Evolutionary conservation across 1,284 basidiomycete genomes (phyloP), one percentile per base, ranked within the genome.

Genomic region (Leccinum subspadiceum): DNA sequence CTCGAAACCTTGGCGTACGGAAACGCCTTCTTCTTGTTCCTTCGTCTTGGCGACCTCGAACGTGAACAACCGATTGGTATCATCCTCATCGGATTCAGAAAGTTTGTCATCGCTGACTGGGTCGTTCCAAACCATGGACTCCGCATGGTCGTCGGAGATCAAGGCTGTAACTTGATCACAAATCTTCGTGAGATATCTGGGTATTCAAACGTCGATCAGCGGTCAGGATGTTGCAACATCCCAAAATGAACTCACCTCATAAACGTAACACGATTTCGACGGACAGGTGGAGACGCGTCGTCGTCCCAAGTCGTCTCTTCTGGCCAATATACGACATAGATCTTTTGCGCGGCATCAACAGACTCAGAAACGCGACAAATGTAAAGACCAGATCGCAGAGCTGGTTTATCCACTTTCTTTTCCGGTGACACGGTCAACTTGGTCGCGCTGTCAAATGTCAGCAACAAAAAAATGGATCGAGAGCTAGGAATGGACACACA

Each of bases 271-370:
- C 84, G 74, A 65, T 86, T 87, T 4, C 81, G 75, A 13, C 74
- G 67, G 3, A 83, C 77, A 7, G 81, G 73, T 0, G 80, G 76
- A 3, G 76, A 66, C 0, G 82, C 78, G 54, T 77, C 69, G 63
- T 85, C 82, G 39, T 82, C 72, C 85, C 86, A 87, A 0, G 85
- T 86, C 0, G 75, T 75, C 15, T 83, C 78, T 66, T 87, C 82
- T 0, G 85, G 85, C 85, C 86, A 87, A 61, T 84, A 86, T 5
- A 85, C 67, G 13, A 82, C 77, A 64, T 78, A 83, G 2, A 81
- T 60, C 26, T 70, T 66, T 35, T 74, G 65, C 2, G 53, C 48
- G 5, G 24, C 37, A 9, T 58, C 35, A 39, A 64, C 22, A 5
- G 58, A 26, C 6, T 49, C 35, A 7, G 60, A 44, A 6, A 65